Evolutionary conservation across 768 basidiomycete genomes (phyloP).

Genomic region (Rhizopogon sp.): DNA sequence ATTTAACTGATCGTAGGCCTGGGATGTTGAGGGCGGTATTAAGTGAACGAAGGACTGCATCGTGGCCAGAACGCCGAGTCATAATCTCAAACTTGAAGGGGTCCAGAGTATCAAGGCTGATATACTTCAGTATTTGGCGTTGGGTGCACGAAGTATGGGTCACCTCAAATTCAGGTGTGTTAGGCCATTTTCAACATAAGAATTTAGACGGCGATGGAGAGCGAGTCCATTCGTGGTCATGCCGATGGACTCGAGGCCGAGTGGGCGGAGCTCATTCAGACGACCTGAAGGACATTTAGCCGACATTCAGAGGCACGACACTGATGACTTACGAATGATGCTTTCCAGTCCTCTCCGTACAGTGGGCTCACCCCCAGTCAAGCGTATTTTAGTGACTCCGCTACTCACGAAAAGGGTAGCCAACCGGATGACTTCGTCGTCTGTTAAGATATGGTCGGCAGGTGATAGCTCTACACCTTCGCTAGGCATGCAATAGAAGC

Average conservation of each 20-base stretch:
- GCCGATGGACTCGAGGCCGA: conserved; percentile 69
- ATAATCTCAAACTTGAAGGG: conserved; percentile 86
- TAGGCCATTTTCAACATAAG: conserved; percentile 63
- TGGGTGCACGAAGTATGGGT: background rate
- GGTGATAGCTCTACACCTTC: conserved; percentile 77
- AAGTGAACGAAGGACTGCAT: conserved; percentile 66
- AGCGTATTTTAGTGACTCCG: conserved; percentile 82
- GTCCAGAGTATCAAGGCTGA: conserved; percentile 78
- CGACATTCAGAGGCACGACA: background rate
- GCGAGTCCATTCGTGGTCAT: conserved; percentile 86
- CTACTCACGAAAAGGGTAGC: conserved; percentile 73
- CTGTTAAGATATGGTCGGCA: conserved; percentile 59
- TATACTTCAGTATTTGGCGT: conserved; percentile 1
- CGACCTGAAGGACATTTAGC: conserved; percentile 36
- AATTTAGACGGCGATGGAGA: conserved; percentile 67
- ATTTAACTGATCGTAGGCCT: conserved; percentile 58
- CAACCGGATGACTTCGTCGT: conserved; percentile 70
- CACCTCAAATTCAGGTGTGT: conserved; percentile 72
- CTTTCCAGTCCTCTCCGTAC: conserved; percentile 69
- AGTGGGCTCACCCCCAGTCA: conserved; percentile 89
- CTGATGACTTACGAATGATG: conserved; percentile 52
- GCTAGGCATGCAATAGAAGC: conserved; percentile 90
- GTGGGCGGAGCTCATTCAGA: conserved; percentile 52
- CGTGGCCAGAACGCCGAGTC: conserved; percentile 73
- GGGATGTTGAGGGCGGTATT: conserved; percentile 53